Percentiles rank a stretch among this genome's conserved stretches.
phyloP scores from a whole-genome alignment of 2,329 filamentous ascomycete genomes.

The Orbilia quercus region DNA sequence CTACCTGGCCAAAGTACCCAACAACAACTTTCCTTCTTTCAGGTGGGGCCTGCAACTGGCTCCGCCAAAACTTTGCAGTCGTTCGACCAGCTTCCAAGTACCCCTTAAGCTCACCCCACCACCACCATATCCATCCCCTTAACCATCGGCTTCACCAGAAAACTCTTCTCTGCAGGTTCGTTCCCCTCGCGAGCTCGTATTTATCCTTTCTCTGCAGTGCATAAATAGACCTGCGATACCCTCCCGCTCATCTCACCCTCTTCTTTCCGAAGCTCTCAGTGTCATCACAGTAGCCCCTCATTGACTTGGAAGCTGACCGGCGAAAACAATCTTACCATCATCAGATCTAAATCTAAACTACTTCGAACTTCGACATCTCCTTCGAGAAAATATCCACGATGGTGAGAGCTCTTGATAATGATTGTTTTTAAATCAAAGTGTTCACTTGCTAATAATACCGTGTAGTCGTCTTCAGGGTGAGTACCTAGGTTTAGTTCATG shows the following conservation, averaged over 20 bases:
- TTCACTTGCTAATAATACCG: not conserved
- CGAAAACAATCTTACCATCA: constrained; percentile 15
- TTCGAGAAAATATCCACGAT: constrained; percentile 32
- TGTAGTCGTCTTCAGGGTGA: constrained; percentile 52
- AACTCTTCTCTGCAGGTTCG: constrained; percentile 43
- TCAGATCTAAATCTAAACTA: constrained; percentile 30
- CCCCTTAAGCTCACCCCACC: constrained; percentile 43
- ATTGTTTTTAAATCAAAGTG: not conserved
- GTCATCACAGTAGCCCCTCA: constrained; percentile 42
- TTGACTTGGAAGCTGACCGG: constrained; percentile 38
- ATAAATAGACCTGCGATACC: constrained; percentile 38
- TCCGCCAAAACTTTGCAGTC: too few species aligned
- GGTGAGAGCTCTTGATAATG: constrained; percentile 13
- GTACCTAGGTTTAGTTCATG: constrained; percentile 8
- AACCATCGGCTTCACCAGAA: constrained; percentile 10
- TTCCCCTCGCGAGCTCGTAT: constrained; percentile 49
- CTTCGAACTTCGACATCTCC: constrained; percentile 6
- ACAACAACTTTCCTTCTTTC: constrained; percentile 2
- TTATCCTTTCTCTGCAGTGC: constrained; percentile 27
- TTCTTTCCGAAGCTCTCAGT: constrained; percentile 22
- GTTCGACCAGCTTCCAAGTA: constrained; percentile 41
- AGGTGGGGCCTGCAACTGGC: constrained; percentile 38
- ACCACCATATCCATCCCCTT: constrained; percentile 28
- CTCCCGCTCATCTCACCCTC: constrained; percentile 27
- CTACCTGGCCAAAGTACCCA: constrained; percentile 16